Evolutionary conservation across 202 grass and related monocot genomes (phyloP), one percentile per base, ranked within the genome.

Genomic region (Musa balbisiana): DNA sequence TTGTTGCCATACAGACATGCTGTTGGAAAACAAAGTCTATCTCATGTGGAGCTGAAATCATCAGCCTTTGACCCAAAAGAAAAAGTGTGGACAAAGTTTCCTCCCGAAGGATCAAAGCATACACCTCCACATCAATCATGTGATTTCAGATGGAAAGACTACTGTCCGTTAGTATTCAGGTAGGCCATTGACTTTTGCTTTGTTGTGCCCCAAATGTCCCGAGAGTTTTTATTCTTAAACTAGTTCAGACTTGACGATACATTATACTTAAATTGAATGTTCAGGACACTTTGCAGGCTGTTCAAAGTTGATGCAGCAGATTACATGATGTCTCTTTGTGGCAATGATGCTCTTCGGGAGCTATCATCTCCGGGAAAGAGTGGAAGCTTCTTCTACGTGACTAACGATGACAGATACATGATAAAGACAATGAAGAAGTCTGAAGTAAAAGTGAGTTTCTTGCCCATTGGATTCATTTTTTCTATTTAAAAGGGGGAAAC

Each of bases 401-500:
- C 95, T 59, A 81, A 92, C 3, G 95, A 99, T 71, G 95, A 94
- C 56, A 84, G 85, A 55, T 99, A 99, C 80, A 95, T 99, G 95
- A 95, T 99, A 64, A 95, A 99, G 81, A 99, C 95, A 22, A 90
- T 99, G 95, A 99, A 95, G 87, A 99, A 99, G 78, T 80, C 91
- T 22, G 95, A 99, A 99, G 95, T 99, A 76, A 99, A 99, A 89
- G 95, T 95, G 78, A 67, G 81, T 21, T 25, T 52, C 33, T 21
- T 70, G 76, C 23, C 43, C 53, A 14, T 19, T 14, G 5, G 15
- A 67, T 72, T 67, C 52, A 64, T 81, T 20, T 81, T 74, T 52
- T 19, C n/a, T 54, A 19, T 53, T 83, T 2, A 2, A 50, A 62
- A 58, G 58, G 20, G 70, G 64, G 51, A 51, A 70, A 29, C n/a